Base-by-base conservation (phyloP, 164 flowering plant species). In the Pachysandra terminalis region DNA sequence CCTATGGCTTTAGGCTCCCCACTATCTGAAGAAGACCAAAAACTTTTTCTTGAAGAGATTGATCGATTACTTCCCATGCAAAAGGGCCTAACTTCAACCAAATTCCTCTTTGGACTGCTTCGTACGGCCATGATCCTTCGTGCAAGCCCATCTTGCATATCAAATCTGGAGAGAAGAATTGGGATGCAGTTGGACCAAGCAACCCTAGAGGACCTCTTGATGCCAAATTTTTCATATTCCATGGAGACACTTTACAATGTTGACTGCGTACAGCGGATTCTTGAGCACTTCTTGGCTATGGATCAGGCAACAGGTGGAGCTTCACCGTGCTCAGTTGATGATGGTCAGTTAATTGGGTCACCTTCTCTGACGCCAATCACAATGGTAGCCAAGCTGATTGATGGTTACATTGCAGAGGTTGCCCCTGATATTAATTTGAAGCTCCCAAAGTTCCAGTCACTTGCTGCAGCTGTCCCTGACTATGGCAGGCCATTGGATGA, bases 401-500 rank as follows among this genome's bases (percentile, higher is more conserved):
- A 94, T 74, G 97, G 97, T 16, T 94, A 90, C 76, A 90, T 94
- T 60, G 95, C 98, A 3, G 97, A 94, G 83, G 95, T 94, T 40
- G 98, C 98, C 3, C 94, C 98, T 28, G 98, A 94, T 72, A 78
- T 89, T 63, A 90, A 94, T 74, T 73, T 94, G 75, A 94, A 94
- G 81, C 90, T 81, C 17, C 90, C 90, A 32, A 91, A 90, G 78
- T 91, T 94, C 82, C 88, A 86, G 64, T 80, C 85, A 26, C 84
- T 94, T 73, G 96, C 97, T 75, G 90, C 85, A 49, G 79, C 87
- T 66, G 87, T 91, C 57, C 98, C 98, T 21, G 98, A 94, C 22
- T 91, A 85, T 74, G 93, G 93, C 0, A 83, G 98, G 77, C 96
- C 96, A n/a, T 82, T 91, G 72, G 96, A 94, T 80, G 97, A 94